Base-by-base conservation (phyloP, 306 rosid species). In the Medicago ruthenica region DNA sequence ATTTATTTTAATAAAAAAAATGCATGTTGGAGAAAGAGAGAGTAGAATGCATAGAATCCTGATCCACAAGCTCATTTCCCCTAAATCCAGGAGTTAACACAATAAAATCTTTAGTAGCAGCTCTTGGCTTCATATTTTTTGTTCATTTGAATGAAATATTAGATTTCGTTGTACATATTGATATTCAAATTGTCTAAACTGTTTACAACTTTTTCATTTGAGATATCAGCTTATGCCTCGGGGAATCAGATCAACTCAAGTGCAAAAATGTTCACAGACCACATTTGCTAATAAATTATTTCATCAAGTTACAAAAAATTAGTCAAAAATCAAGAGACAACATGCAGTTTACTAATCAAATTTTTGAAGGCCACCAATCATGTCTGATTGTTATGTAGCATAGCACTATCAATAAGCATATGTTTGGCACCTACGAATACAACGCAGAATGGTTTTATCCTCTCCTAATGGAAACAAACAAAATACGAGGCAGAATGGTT, bases 61-160 rank as follows among this genome's bases (percentile, higher is more conserved):
- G 7, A 34, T 34, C 37, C 37, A 34, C 37, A 34, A 5, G 37
- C 37, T 34, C 37, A 34, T 34, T 34, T 34, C 37, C 37, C 37
- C 37, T 34, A 34, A 34, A 34, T 88, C 93, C 60, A 91, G 79
- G 81, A 93, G 92, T 96, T 96, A 89, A 27, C 96, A 95, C 73
- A 92, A 78, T 48, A 92, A 27, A 27, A 27, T 27, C 31, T 1
- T 27, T 27, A 27, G 31, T 27, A 27, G 31, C 31, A 21, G 1
- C 22, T 27, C 31, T 27, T 27, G 4, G 31, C 31, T 27, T 27
- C 31, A 27, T 27, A 27, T 27, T 27, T 27, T 27, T 27, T 3
- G 31, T 27, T 27, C 31, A 27, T 27, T 27, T 27, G 31, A 1
- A 27, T 27, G 31, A 27, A 27, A 27, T 27, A 27, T 27, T 27